A percentile compares a stretch with the other conserved stretches of the same genome.
These are phyloP conservation scores for Cylindrodendrum hubeiense DNA, from an alignment of 2,329 filamentous ascomycete genomes.

Conservation along the genomic window DNA sequence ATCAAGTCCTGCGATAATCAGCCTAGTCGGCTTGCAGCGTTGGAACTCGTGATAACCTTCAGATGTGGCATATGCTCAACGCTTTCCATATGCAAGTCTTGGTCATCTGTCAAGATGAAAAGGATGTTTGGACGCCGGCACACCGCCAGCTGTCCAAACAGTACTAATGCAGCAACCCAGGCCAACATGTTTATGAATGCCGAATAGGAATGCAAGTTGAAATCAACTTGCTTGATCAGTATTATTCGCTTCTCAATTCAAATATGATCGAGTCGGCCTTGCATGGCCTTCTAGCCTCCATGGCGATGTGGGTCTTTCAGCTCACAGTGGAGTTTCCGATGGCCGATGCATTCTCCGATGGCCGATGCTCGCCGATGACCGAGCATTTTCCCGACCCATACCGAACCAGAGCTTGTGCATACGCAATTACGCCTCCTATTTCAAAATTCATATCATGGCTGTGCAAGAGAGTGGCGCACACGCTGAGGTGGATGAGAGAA, in stretches of 20 bases:
- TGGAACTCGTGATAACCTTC: background rate
- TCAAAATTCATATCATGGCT: too few relatives aligned
- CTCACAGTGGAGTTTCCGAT: too few relatives aligned
- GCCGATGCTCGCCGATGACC: background rate
- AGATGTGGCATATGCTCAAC: constrained; percentile 29
- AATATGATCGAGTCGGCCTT: too few relatives aligned
- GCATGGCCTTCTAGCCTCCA: too few relatives aligned
- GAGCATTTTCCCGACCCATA: background rate
- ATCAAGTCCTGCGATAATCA: constrained; percentile 30
- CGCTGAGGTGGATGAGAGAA: too few relatives aligned
- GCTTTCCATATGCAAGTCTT: constrained; percentile 36
- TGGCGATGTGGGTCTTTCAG: too few relatives aligned
- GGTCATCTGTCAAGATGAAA: constrained; percentile 45
- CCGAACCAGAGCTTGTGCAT: too few relatives aligned
- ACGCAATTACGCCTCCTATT: too few relatives aligned
- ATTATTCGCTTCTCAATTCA: too few relatives aligned
- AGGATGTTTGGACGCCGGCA: constrained; percentile 37
- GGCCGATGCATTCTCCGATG: background rate
- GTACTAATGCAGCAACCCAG: background rate
- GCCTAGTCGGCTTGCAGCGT: background rate
- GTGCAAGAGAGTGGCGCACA: too few relatives aligned
- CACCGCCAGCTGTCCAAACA: background rate
- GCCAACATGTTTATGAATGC: background rate
- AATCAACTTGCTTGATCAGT: background rate
- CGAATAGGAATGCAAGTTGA: background rate